Conservation (phyloP, 2,329 filamentous ascomycete genomes). For the Nemania abortiva region DNA sequence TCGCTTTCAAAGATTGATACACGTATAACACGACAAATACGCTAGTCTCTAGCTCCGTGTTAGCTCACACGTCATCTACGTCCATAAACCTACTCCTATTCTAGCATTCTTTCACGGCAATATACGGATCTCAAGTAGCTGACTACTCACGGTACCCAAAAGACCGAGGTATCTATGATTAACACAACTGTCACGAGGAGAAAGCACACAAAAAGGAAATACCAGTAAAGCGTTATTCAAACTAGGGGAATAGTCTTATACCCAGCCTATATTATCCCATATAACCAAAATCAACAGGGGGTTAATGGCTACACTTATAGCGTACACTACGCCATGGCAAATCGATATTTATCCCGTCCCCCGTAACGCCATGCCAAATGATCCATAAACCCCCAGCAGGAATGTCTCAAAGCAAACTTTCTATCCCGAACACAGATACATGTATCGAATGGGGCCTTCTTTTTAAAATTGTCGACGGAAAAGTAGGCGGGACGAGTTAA, state of each 20-base stretch:
- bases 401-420: background rate
- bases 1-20: no score
- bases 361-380: conserved; percentile 28
- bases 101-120: no score
- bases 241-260: background rate
- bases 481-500: conserved; percentile 35
- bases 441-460: background rate
- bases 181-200: no score
- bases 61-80: no score
- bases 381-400: background rate
- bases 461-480: background rate
- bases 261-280: background rate
- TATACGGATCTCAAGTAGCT: no score
- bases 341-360: background rate
- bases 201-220: background rate
- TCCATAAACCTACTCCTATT: no score
- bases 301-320: background rate
- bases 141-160: no score
- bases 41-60: no score
- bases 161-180: no score
- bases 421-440: background rate
- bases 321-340: background rate
- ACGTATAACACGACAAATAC: no score
- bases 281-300: background rate
- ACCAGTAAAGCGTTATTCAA: background rate